phyloP scores from a whole-genome alignment of 495 filamentous ascomycete genomes.

The Podospora pseudopauciseta region DNA sequence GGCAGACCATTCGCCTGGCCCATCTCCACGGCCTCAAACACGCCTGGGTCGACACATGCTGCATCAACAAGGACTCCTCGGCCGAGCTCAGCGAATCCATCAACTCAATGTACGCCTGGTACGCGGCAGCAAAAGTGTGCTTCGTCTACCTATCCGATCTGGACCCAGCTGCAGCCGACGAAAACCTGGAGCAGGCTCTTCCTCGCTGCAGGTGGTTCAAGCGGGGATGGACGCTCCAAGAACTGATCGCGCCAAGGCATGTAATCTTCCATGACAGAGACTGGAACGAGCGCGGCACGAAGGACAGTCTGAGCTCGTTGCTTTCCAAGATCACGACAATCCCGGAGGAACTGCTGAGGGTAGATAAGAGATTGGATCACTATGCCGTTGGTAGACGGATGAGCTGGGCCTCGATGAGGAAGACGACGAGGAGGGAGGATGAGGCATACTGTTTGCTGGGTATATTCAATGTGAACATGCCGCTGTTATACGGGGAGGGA shows the following conservation, averaged over 20 bases:
- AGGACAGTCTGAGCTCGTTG: constrained; percentile 16
- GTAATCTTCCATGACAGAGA: constrained; percentile 30
- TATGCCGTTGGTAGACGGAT: constrained; percentile 7
- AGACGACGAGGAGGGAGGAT: constrained; percentile 15
- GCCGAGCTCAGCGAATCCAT: constrained; percentile 42
- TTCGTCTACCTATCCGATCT: constrained; percentile 28
- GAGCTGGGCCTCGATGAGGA: constrained; percentile 11
- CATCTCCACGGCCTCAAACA: constrained; percentile 2
- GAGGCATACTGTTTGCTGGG: constrained; percentile 17
- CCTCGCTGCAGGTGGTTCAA: constrained; percentile 29
- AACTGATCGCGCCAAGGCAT: constrained; percentile 28
- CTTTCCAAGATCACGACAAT: constrained; percentile 13
- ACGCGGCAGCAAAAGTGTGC: constrained; percentile 28
- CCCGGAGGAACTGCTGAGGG: background rate
- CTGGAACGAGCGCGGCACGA: constrained; percentile 27
- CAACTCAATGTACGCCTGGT: constrained; percentile 49
- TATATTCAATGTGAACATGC: constrained; percentile 16
- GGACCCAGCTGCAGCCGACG: background rate
- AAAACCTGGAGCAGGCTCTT: background rate
- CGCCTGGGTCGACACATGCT: constrained; percentile 45
- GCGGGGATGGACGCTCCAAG: constrained; percentile 38
- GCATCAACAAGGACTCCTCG: constrained; percentile 42
- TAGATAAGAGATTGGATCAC: background rate
- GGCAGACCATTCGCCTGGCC: background rate
- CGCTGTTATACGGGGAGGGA: constrained; percentile 19